These are phyloP conservation scores for Ajuga reptans DNA, from an alignment of 305 asterid species.

Conservation along the genomic window DNA sequence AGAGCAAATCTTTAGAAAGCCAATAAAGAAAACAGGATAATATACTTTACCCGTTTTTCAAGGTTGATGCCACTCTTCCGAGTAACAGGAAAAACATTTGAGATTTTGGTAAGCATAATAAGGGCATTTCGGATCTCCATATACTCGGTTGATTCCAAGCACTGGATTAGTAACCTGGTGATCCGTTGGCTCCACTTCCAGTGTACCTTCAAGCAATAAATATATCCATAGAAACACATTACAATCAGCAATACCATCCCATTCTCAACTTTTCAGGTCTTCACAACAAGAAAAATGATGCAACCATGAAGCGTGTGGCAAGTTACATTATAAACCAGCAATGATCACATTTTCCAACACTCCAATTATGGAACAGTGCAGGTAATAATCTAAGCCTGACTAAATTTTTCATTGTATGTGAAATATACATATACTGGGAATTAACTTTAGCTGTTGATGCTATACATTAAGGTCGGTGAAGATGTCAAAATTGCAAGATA, in stretches of 20 bases:
- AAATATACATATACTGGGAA: neutral
- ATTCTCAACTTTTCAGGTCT: neutral
- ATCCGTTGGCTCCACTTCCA: slow-evolving; percentile 99
- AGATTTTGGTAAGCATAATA: slow-evolving; percentile 78
- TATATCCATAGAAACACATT: neutral
- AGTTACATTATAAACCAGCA: slow-evolving; percentile 3
- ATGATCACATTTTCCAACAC: neutral
- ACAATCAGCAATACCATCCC: slow-evolving; percentile 7
- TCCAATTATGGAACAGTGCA: neutral
- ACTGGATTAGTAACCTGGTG: slow-evolving; percentile 86
- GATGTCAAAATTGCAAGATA: neutral
- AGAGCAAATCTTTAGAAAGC: slow-evolving; percentile 11
- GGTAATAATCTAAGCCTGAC: neutral
- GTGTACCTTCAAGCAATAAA: slow-evolving; percentile 60
- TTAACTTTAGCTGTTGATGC: neutral
- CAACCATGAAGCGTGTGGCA: neutral
- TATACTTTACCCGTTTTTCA: slow-evolving; percentile 78
- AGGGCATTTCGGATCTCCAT: slow-evolving; percentile 98
- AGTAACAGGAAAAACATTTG: slow-evolving; percentile 90
- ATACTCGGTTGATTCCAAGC: slow-evolving; percentile 90
- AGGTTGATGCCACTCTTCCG: slow-evolving; percentile 97
- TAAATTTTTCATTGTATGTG: neutral
- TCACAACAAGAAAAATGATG: neutral
- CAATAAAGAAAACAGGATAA: neutral
- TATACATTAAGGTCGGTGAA: neutral